Evolutionary conservation across 2,329 filamentous ascomycete species (phyloP), one percentile per base, ranked within the genome.

Genomic region (Cladosporium sp.): DNA sequence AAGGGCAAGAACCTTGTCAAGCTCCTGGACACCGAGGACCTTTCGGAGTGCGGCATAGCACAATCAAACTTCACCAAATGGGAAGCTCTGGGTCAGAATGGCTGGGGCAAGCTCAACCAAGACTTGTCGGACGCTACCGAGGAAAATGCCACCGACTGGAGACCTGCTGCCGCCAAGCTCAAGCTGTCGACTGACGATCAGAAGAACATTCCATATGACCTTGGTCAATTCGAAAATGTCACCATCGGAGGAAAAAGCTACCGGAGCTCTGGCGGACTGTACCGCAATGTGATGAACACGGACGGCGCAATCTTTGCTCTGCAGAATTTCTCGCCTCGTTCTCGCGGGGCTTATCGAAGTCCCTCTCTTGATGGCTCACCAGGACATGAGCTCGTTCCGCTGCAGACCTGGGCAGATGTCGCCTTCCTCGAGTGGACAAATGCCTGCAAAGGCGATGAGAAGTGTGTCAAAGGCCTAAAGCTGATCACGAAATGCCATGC

Each of bases 361-460:
- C 62, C 62, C 5, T 38, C 62, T 21, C 28, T 65, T 21, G 62
- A 65, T 12, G 62, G 62, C 15, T 62, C 59, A 30, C 12, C n/a
- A n/a, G 55, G 44, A 5, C 30, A 26, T 5, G 52, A 57, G 41
- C 36, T 65, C 28, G 52, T 59, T 59, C 62, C 62, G 0, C 15
- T 59, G 34, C 55, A 57, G 28, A 36, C 28, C 15, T 65, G 62
- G 62, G 55, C 52, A n/a, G 62, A 65, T 59, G 28, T 65, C 3
- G 24, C 62, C 11, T 59, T 59, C 30, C 36, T 65, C 3, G 38
- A 51, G 58, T 65, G 44, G 28, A 14, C n/a, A 18, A 38, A 65
- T 51, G 52, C 44, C 21, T 65, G 62, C 14, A 59, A 65, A 24
- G 36, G 62, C 6, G 54, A 65, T 26, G 44, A 49, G 15, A 60